phyloP scores from a whole-genome alignment of 768 basidiomycete genomes.

The Fibroporia radiculosa region DNA sequence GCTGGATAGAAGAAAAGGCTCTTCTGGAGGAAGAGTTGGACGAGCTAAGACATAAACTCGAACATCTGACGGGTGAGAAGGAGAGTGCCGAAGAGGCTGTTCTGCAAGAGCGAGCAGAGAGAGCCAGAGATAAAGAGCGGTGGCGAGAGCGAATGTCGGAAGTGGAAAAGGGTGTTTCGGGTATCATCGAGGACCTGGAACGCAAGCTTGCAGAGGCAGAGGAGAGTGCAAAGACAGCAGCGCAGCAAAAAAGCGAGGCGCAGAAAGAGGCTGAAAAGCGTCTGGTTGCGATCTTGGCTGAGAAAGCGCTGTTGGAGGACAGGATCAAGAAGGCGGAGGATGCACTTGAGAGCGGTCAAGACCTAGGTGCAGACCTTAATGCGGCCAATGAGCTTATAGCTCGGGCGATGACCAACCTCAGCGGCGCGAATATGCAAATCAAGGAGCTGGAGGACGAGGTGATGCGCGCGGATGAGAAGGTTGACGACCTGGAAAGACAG shows the following conservation, averaged over 20 bases:
- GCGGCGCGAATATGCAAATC: constrained; percentile 50
- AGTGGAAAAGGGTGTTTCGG: constrained; percentile 62
- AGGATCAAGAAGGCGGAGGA: constrained; percentile 59
- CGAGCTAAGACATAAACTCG: constrained; percentile 28
- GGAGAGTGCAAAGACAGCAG: constrained; percentile 30
- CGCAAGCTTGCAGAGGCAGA: constrained; percentile 46
- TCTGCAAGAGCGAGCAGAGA: constrained; percentile 46
- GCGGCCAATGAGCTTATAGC: constrained; percentile 57
- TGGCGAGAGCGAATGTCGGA: constrained; percentile 69
- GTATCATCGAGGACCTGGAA: constrained; percentile 61
- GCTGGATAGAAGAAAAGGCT: constrained; percentile 66
- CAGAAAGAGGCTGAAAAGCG: constrained; percentile 40
- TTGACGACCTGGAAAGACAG: constrained; percentile 50
- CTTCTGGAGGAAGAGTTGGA: constrained; percentile 34
- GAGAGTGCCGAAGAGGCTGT: constrained; percentile 37
- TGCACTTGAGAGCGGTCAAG: constrained; percentile 54
- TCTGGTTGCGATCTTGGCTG: constrained; percentile 38
- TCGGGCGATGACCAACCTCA: constrained; percentile 48
- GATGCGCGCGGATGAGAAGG: constrained; percentile 39
- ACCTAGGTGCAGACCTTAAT: constrained; percentile 59
- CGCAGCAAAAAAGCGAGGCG: constrained; percentile 32
- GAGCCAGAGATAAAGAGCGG: constrained; percentile 58
- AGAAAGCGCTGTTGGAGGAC: constrained; percentile 48
- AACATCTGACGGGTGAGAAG: constrained; percentile 26
- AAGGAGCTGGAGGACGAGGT: constrained; percentile 57